A percentile compares a stretch with the other conserved stretches of the same genome.
phyloP scores from a whole-genome alignment of 495 filamentous ascomycete genomes.

The Coniosporium apollinis region DNA sequence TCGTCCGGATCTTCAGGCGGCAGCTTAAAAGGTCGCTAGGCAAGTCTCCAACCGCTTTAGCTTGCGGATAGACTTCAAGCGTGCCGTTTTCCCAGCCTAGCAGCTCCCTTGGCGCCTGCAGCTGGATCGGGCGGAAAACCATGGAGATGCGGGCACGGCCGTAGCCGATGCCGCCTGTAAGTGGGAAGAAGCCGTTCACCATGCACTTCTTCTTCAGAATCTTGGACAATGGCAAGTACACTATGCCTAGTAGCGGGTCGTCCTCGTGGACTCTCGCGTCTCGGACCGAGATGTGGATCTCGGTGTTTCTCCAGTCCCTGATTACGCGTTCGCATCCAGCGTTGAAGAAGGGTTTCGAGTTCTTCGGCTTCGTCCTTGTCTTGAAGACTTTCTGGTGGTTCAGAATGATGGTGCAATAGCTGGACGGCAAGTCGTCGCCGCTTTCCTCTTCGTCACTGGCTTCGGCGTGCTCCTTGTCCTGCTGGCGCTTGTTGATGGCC shows the following conservation, averaged over 20 bases:
- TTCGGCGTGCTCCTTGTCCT: conserved; percentile 22
- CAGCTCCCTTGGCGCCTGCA: conserved; percentile 35
- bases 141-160: conserved; percentile 48
- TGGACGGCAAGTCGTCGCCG: conserved; percentile 41
- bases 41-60: conserved; percentile 24
- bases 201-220: conserved; percentile 41
- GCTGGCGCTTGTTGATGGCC: conserved; percentile 29
- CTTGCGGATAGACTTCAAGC: conserved; percentile 32
- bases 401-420: conserved; percentile 53
- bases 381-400: conserved; percentile 55
- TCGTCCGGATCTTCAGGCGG: conserved; percentile 39
- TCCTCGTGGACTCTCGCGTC: conserved; percentile 48
- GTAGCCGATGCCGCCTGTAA: conserved; percentile 46
- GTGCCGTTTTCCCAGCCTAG: conserved; percentile 54
- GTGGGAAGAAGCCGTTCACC: conserved; percentile 42
- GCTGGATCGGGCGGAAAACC: conserved; percentile 49
- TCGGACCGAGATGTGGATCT: conserved; percentile 47
- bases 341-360: conserved; percentile 62
- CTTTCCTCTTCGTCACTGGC: conserved; percentile 42
- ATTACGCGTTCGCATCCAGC: conserved; percentile 57
- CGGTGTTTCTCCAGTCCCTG: conserved; percentile 45
- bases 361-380: conserved; percentile 60
- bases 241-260: conserved; percentile 48
- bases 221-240: conserved; percentile 43
- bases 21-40: conserved; percentile 26